Conservation (phyloP, 331 rosid species). For the Pyracantha coccinea region DNA sequence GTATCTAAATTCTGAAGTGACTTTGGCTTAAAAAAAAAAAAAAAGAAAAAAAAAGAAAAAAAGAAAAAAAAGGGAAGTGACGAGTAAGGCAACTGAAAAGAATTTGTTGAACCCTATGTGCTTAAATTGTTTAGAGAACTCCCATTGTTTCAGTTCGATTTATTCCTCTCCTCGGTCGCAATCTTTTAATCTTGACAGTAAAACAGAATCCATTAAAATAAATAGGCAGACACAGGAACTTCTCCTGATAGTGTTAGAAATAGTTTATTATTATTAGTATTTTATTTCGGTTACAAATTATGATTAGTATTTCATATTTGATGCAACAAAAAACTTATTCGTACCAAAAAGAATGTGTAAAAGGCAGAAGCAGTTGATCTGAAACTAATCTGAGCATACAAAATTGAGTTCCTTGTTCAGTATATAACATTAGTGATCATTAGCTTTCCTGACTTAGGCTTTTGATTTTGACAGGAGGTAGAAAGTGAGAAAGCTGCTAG, state of each 20-base stretch:
- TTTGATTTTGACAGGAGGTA: slow-evolving; percentile 56
- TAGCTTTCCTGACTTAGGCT: slow-evolving; percentile 14
- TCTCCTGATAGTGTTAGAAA: neutral
- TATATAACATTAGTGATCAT: neutral
- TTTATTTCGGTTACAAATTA: neutral
- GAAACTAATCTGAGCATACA: neutral
- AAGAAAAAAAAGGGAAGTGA: neutral
- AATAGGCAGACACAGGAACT: neutral
- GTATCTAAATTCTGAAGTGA: neutral
- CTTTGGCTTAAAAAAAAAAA: too few species aligned
- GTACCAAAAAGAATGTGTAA: neutral
- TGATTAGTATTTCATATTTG: neutral
- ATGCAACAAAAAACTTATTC: neutral
- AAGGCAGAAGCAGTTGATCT: neutral
- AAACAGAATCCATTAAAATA: neutral
- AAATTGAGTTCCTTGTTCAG: neutral
- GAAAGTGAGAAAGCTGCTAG: slow-evolving; percentile 94
- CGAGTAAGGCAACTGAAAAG: neutral
- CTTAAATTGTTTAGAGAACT: neutral
- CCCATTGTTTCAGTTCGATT: neutral
- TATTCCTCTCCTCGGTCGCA: neutral
- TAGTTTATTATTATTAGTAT: neutral
- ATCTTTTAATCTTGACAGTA: neutral
- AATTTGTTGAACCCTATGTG: neutral
- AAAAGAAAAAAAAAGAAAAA: too few species aligned